Evolutionary conservation across 306 rosid genomes (phyloP), one percentile per base, ranked within the genome.

Genomic region (Trifolium repens): DNA sequence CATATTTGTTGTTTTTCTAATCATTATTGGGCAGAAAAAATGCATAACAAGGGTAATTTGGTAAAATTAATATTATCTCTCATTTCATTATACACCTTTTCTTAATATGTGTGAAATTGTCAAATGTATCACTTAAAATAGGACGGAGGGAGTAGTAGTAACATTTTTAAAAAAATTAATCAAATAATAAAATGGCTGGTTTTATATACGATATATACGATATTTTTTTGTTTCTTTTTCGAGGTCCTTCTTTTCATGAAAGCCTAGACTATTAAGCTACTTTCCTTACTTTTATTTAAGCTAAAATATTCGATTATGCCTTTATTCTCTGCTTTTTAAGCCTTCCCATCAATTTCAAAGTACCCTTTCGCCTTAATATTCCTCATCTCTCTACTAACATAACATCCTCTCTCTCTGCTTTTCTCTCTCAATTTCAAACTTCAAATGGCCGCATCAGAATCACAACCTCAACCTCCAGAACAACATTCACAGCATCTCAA

Each of bases 391-490:
- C 73, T 65, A 75, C 19, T 11, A 67, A 50, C 78, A 50, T 10
- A 57, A 39, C 43, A 42, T 39, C 35, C 35, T 8, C 42, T 39
- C 42, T 15, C 53, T 80, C 54, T 68, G 17, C 72, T 30, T 32
- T 43, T 66, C 9, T 72, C 75, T 78, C 55, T 9, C 68, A 74
- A 58, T 19, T 52, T 16, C 55, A 71, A 27, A 46, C 52, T 60
- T 64, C 80, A 72, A 27, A 94, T 94, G 98, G 96, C 96, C 43
- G 52, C 89, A 30, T 8, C 75, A 46, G 92, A 81, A 80, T 40
- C 87, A 14, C 85, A 74, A 81, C 16, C 39, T 4, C 85, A 84
- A 67, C 42, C 77, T 17, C 71, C 76, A 2, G n/a, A 46, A 70
- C 91, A 61, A 11, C 49, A 34, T 19, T 5, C 5, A 13, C 70